A percentile compares a stretch with the other conserved stretches of the same genome.
phyloP scores from a whole-genome alignment of 257 asterid species.

The Cinchona pubescens region DNA sequence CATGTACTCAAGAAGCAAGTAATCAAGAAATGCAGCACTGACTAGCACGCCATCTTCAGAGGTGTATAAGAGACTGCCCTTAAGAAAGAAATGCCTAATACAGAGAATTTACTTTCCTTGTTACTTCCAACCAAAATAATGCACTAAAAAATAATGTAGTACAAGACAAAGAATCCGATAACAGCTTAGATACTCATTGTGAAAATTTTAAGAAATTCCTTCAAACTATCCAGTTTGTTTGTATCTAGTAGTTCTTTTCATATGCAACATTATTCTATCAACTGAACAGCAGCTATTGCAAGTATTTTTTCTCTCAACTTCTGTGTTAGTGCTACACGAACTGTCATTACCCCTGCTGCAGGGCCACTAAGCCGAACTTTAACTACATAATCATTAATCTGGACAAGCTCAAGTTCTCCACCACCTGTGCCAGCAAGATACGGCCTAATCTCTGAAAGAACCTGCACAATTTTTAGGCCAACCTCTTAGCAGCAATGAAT shows the following conservation, averaged over 20 bases:
- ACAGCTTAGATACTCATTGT: not conserved
- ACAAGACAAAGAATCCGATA: too few relatives aligned
- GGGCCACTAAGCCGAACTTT: slow-evolving; percentile 68
- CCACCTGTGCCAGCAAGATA: slow-evolving; percentile 82
- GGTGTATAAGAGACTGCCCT: not conserved
- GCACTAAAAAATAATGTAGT: not conserved
- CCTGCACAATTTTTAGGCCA: slow-evolving; percentile 30
- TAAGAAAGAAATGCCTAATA: not conserved
- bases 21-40: not conserved
- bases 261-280: slow-evolving; percentile 39
- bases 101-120: not conserved
- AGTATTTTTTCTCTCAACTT: slow-evolving; percentile 87
- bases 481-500: not conserved
- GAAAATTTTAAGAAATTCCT: not conserved
- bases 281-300: slow-evolving; percentile 69
- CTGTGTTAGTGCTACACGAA: slow-evolving; percentile 79
- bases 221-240: not conserved
- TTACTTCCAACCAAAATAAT: not conserved
- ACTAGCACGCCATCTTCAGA: not conserved
- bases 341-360: slow-evolving; percentile 80
- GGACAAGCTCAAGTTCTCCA: slow-evolving; percentile 62
- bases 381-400: slow-evolving; percentile 56
- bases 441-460: slow-evolving; percentile 78
- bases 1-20: not conserved
- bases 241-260: not conserved